Conservation (phyloP, 192 early-diverging fungal genomes). For the Coemansia sp. region DNA sequence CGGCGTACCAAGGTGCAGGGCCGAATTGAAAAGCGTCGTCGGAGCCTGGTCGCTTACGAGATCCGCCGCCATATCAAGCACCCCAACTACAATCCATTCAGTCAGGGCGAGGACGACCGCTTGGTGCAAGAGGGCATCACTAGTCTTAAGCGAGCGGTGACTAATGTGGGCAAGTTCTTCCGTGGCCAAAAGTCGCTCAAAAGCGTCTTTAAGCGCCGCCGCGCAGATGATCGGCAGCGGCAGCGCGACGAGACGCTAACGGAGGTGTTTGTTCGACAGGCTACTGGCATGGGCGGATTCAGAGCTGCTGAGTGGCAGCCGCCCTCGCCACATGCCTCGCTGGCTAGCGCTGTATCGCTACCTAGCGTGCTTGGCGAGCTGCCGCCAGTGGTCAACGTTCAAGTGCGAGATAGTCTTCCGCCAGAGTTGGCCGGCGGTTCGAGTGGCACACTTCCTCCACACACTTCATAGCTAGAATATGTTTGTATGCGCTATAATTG, state of each 20-base stretch:
- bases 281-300: slow-evolving; percentile 51
- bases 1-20: slow-evolving; percentile 41
- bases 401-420: slow-evolving; percentile 7
- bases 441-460: neutral
- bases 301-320: slow-evolving; percentile 37
- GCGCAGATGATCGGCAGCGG: slow-evolving; percentile 18
- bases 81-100: slow-evolving; percentile 56
- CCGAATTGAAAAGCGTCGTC: slow-evolving; percentile 44
- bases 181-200: slow-evolving; percentile 19
- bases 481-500: neutral
- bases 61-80: slow-evolving; percentile 58
- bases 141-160: slow-evolving; percentile 25
- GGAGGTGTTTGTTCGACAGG: slow-evolving; percentile 46
- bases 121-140: slow-evolving; percentile 27
- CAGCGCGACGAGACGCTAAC: slow-evolving; percentile 40
- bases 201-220: slow-evolving; percentile 16
- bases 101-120: slow-evolving; percentile 38
- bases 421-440: neutral
- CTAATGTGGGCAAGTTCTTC: slow-evolving; percentile 21
- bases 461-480: neutral
- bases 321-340: slow-evolving; percentile 29
- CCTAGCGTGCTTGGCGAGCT: neutral
- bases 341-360: neutral
- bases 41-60: slow-evolving; percentile 49
- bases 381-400: neutral